phyloP scores from a whole-genome alignment of 176 grass and related monocot species.

The Luzula sylvatica region DNA sequence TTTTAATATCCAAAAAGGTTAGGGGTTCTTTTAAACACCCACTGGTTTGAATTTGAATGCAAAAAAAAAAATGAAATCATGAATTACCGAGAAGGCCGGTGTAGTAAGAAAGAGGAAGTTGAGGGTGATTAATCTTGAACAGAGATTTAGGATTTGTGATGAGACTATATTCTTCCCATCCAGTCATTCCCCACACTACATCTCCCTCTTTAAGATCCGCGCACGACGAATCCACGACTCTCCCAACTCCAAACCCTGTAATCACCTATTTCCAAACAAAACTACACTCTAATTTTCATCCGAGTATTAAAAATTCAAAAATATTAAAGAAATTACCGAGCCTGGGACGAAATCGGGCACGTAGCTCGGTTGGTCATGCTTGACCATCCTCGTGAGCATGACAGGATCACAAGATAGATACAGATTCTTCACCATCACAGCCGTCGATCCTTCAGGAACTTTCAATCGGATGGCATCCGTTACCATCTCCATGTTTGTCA shows the following conservation, averaged over 20 bases:
- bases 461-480: not conserved
- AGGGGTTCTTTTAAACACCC: too few relatives aligned
- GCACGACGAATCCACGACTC: conserved; percentile 30
- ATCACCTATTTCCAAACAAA: conserved; percentile 16
- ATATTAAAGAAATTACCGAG: too few relatives aligned
- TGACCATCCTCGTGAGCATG: conserved; percentile 46
- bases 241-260: conserved; percentile 20
- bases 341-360: conserved; percentile 36
- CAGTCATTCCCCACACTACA: conserved; percentile 23
- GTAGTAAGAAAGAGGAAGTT: conserved; percentile 38
- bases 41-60: too few relatives aligned
- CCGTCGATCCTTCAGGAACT: not conserved
- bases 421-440: conserved; percentile 36
- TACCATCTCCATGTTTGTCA: conserved; percentile 30
- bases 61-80: too few relatives aligned
- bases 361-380: conserved; percentile 29
- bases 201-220: conserved; percentile 28
- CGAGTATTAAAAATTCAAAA: too few relatives aligned
- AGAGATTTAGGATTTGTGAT: not conserved
- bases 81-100: conserved; percentile 29
- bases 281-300: too few relatives aligned
- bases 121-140: conserved; percentile 29
- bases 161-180: conserved; percentile 45
- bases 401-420: conserved; percentile 74
- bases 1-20: too few relatives aligned